Percentiles rank a stretch among this genome's conserved stretches.
Conservation (phyloP, 306 rosid genomes). For the Prunus salicina region DNA sequence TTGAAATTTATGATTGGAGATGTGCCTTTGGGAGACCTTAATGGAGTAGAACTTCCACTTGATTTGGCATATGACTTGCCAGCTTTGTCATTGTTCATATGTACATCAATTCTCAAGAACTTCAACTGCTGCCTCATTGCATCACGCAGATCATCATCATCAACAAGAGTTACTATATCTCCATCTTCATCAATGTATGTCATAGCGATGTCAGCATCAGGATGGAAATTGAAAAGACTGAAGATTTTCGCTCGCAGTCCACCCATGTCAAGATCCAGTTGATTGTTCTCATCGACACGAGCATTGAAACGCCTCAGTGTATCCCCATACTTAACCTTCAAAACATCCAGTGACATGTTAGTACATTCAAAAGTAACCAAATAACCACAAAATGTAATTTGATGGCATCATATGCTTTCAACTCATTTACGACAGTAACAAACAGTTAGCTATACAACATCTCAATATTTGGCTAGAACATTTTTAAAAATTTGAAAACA, state of each 20-base stretch:
- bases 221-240: conserved; percentile 45
- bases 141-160: conserved; percentile 77
- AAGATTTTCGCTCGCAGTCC: conserved; percentile 54
- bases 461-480: background rate
- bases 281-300: conserved; percentile 34
- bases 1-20: conserved; percentile 12
- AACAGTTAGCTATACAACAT: background rate
- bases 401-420: background rate
- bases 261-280: conserved; percentile 67
- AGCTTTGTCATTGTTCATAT: conserved; percentile 27
- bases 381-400: background rate
- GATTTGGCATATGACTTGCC: conserved; percentile 39
- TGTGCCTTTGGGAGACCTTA: conserved; percentile 27
- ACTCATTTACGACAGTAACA: background rate
- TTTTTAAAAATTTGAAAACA: background rate
- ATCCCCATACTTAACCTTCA: conserved; percentile 67
- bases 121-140: conserved; percentile 64
- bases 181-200: conserved; percentile 92
- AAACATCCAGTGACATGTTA: conserved; percentile 5
- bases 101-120: conserved; percentile 70
- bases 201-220: conserved; percentile 50
- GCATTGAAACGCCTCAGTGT: conserved; percentile 81
- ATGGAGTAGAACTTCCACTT: conserved; percentile 58
- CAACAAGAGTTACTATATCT: conserved; percentile 70
- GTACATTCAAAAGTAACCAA: background rate